These are phyloP conservation scores for Ustanciosporium gigantosporum DNA, from an alignment of 1,284 basidiomycete genomes.

Conservation along the genomic window DNA sequence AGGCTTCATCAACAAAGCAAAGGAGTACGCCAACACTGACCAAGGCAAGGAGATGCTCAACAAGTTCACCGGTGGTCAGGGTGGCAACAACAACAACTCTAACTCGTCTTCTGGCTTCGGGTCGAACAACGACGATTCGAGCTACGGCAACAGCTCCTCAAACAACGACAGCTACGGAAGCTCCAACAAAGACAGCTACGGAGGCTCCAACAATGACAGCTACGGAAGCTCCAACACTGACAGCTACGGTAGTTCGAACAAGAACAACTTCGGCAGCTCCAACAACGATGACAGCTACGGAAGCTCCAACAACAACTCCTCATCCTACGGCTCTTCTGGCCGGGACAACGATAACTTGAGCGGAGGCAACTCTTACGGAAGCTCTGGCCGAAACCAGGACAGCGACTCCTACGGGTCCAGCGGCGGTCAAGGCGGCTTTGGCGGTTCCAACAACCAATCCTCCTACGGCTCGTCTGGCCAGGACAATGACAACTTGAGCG, in stretches of 20 bases:
- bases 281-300: not conserved
- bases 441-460: slow-evolving; percentile 11
- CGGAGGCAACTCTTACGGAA: not conserved
- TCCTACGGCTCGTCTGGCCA: slow-evolving; percentile 7
- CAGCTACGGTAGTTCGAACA: slow-evolving; percentile 3
- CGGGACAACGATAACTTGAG: not conserved
- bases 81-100: slow-evolving; percentile 25
- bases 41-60: slow-evolving; percentile 40
- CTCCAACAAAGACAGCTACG: slow-evolving; percentile 9
- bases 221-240: slow-evolving; percentile 8
- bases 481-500: slow-evolving; percentile 1
- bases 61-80: slow-evolving; percentile 32
- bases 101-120: slow-evolving; percentile 2
- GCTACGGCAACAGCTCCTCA: slow-evolving; percentile 4
- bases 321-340: slow-evolving; percentile 6
- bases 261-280: slow-evolving; percentile 1
- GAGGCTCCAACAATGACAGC: slow-evolving; percentile 5
- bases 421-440: slow-evolving; percentile 7
- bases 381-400: slow-evolving; percentile 3
- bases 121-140: slow-evolving; percentile 3
- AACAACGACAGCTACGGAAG: slow-evolving; percentile 9
- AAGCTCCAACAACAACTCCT: not conserved
- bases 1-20: slow-evolving; percentile 49
- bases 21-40: slow-evolving; percentile 44
- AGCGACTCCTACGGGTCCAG: slow-evolving; percentile 11